phyloP scores from a whole-genome alignment of 129 eudicot genomes.

The Centella asiatica region DNA sequence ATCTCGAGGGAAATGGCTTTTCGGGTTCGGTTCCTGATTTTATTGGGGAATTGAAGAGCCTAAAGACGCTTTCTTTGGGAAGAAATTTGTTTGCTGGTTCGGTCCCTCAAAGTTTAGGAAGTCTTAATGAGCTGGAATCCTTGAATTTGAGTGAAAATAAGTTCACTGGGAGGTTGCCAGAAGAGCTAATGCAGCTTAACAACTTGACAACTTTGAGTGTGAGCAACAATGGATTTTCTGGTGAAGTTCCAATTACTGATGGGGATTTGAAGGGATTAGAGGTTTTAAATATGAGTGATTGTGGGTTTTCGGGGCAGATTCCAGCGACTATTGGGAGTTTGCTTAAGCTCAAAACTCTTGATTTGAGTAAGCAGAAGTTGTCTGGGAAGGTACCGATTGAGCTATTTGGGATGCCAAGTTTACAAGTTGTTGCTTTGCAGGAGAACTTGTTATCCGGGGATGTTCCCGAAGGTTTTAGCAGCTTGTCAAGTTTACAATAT shows the following conservation, averaged over 20 bases:
- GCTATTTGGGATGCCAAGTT: slow-evolving; percentile 60
- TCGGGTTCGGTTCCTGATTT: slow-evolving; percentile 50
- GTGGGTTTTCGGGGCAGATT: slow-evolving; percentile 56
- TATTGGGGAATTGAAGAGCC: slow-evolving; percentile 26
- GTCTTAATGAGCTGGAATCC: slow-evolving; percentile 27
- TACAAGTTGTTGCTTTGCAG: slow-evolving; percentile 58
- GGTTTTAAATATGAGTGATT: slow-evolving; percentile 58
- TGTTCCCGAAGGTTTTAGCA: slow-evolving; percentile 82
- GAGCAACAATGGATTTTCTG: slow-evolving; percentile 43
- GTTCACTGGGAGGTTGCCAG: slow-evolving; percentile 47
- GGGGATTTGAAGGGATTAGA: slow-evolving; percentile 36
- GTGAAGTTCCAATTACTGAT: slow-evolving; percentile 21
- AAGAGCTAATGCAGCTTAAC: slow-evolving; percentile 36
- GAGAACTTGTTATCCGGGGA: slow-evolving; percentile 55
- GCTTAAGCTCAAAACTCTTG: slow-evolving; percentile 45
- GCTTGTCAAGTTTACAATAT: slow-evolving; percentile 47
- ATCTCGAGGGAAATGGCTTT: slow-evolving; percentile 48
- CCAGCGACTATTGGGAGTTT: slow-evolving; percentile 43
- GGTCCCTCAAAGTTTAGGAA: slow-evolving; percentile 37
- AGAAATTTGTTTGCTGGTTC: slow-evolving; percentile 43
- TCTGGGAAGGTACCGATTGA: slow-evolving; percentile 65
- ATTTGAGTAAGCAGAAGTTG: slow-evolving; percentile 70
- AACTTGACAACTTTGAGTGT: slow-evolving; percentile 56
- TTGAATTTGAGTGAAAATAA: slow-evolving; percentile 54
- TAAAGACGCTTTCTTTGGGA: slow-evolving; percentile 43